These are phyloP conservation scores for Neonectria ditissima DNA, from an alignment of 2,329 filamentous ascomycete species.

Conservation along the genomic window DNA sequence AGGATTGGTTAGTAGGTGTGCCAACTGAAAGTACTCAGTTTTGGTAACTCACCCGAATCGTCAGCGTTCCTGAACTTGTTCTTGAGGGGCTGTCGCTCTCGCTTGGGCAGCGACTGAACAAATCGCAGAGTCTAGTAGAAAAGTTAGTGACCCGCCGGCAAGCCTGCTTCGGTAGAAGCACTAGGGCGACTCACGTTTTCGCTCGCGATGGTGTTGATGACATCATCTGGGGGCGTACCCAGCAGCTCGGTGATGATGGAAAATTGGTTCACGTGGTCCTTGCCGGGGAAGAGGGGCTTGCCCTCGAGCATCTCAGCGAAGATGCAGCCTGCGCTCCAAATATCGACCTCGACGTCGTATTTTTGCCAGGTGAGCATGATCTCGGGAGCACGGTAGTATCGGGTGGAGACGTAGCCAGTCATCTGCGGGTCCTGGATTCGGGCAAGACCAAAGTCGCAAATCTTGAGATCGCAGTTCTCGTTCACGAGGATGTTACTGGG, in stretches of 20 bases:
- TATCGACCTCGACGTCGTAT: constrained; percentile 98
- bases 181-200: constrained; percentile 81
- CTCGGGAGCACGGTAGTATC: constrained; percentile 98
- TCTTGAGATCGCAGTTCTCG: constrained; percentile 99
- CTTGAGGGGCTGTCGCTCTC: constrained; percentile 86
- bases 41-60: constrained; percentile 71
- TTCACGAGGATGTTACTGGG: constrained; percentile 99
- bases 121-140: constrained; percentile 84
- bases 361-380: constrained; percentile 99
- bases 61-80: constrained; percentile 98
- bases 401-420: constrained; percentile 98
- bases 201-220: constrained; percentile 98
- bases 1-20: constrained; percentile 12
- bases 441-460: constrained; percentile 97
- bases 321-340: constrained; percentile 99
- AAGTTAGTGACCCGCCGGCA: constrained; percentile 33
- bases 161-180: neutral
- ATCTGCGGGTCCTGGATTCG: constrained; percentile 99
- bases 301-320: constrained; percentile 99
- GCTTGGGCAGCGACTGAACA: constrained; percentile 95
- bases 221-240: constrained; percentile 96
- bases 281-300: constrained; percentile 97
- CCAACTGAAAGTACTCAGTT: neutral
- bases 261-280: constrained; percentile 99
- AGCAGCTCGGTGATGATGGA: constrained; percentile 99